Conservation (phyloP, 192 early-diverging fungal species). For the Backusella tuberculispora region DNA sequence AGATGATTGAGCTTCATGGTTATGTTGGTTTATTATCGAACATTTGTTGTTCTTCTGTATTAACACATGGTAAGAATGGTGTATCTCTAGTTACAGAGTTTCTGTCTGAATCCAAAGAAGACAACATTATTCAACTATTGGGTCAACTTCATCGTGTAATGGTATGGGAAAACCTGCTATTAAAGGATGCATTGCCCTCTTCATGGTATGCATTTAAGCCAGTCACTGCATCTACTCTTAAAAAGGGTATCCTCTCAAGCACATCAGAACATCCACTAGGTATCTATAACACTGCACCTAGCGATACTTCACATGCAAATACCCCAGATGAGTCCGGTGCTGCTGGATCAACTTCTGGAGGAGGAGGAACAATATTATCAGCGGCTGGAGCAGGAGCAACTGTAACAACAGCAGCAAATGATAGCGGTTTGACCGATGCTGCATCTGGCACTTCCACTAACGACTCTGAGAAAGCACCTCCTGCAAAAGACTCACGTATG, state of each 20-base stretch:
- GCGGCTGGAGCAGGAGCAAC: not conserved
- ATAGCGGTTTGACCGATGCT: not conserved
- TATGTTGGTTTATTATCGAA: conserved; percentile 69
- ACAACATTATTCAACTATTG: conserved; percentile 52
- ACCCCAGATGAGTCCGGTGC: not conserved
- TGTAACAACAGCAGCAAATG: conserved; percentile 12
- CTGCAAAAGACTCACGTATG: conserved; percentile 58
- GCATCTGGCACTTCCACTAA: conserved; percentile 25
- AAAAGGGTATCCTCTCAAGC: conserved; percentile 37
- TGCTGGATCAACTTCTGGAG: not conserved
- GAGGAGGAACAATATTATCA: conserved; percentile 23
- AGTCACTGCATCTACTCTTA: not conserved
- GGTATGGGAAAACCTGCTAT: conserved; percentile 64
- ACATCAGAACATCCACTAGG: conserved; percentile 33
- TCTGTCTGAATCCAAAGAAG: conserved; percentile 48
- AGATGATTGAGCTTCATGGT: conserved; percentile 64
- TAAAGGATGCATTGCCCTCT: conserved; percentile 63
- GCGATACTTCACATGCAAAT: not conserved
- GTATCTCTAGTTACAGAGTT: conserved; percentile 65
- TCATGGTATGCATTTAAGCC: conserved; percentile 67
- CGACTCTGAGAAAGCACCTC: conserved; percentile 23
- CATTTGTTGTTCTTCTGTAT: conserved; percentile 66
- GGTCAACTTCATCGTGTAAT: conserved; percentile 67
- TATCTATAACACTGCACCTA: conserved; percentile 17
- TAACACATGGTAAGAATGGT: conserved; percentile 68